Evolutionary conservation across 2,329 filamentous ascomycete species (phyloP), one percentile per base, ranked within the genome.

Genomic region (Reticulascus tulasneorum): DNA sequence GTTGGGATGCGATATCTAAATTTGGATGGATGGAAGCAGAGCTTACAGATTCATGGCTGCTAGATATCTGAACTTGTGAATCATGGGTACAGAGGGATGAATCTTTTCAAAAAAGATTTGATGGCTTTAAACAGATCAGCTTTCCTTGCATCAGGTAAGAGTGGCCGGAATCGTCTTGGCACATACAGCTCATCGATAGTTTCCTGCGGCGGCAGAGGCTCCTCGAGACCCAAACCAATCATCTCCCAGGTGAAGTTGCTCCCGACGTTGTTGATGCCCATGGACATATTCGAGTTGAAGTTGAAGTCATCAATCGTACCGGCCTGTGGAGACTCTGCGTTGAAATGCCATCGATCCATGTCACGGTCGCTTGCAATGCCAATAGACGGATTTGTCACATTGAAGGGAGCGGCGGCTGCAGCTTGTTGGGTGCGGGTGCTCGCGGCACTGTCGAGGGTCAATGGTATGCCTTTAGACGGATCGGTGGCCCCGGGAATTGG

Each of bases 31-130:
- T 24, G 37, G 21, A 29, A 30, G 12, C 26, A 16, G 33, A 7
- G 51, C 75, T 47, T 65, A 81, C 61, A 96, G 71, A 53, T 91
- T 88, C 81, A 96, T 87, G 21, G 87, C 86, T 15, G 89, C 85
- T 40, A 93, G 70, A 57, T 93, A 97, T 33, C 91, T 80, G 42
- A 83, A 86, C 50, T 82, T 85, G 58, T 98, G 91, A 38, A 97
- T 85, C 74, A 97, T 86, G 12, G 93, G 89, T 38, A 86, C 53
- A 1, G 87, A 88, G 1, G 85, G 82, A 54, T 97, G 87, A 9
- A 94, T 75, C 59, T 94, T 96, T 38, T 90, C 81, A 55, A 97
- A 97, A 61, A 86, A 98, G 18, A 93, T 79, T 50, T 86, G 76
- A 52, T 94, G 84, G 42, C 81, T 86, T 54, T 11, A 9, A 13